Percentiles rank a stretch among this genome's conserved stretches.
These are phyloP conservation scores for Podila verticillata DNA, from an alignment of 192 early-diverging fungal species.

Conservation along the genomic window DNA sequence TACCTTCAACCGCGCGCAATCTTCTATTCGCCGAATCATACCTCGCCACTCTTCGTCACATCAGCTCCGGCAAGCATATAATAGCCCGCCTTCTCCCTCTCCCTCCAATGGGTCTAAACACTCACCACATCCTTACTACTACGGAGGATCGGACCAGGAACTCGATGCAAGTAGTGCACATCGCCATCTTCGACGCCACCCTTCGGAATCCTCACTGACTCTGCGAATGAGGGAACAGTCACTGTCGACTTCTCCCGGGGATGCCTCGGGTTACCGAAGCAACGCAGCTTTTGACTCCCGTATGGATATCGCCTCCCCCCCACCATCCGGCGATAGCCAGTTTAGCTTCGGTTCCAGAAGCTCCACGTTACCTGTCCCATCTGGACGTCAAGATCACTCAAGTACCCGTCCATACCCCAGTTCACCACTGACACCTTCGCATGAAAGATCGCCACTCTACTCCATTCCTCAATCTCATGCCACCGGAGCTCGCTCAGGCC, in stretches of 20 bases:
- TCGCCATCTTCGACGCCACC: constrained; percentile 40
- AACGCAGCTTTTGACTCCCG: background rate
- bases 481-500: too few relatives aligned
- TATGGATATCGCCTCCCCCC: constrained; percentile 20
- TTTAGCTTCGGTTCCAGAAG: background rate
- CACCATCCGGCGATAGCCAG: background rate
- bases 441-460: constrained; percentile 30
- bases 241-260: background rate
- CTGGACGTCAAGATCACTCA: constrained; percentile 7
- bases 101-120: constrained; percentile 30
- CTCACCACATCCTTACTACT: constrained; percentile 7
- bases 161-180: constrained; percentile 16
- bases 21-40: background rate
- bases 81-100: constrained; percentile 20
- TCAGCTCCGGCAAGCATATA: constrained; percentile 38
- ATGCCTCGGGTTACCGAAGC: background rate
- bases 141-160: constrained; percentile 29
- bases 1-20: background rate
- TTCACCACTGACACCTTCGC: constrained; percentile 32
- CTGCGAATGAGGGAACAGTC: constrained; percentile 6
- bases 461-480: background rate
- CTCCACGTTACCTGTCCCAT: background rate
- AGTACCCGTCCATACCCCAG: constrained; percentile 17
- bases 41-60: constrained; percentile 30
- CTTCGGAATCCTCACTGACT: constrained; percentile 43